A percentile compares a stretch with the other conserved stretches of the same genome.
phyloP scores from a whole-genome alignment of 345 rosid genomes.

The Bruguiera parviflora region DNA sequence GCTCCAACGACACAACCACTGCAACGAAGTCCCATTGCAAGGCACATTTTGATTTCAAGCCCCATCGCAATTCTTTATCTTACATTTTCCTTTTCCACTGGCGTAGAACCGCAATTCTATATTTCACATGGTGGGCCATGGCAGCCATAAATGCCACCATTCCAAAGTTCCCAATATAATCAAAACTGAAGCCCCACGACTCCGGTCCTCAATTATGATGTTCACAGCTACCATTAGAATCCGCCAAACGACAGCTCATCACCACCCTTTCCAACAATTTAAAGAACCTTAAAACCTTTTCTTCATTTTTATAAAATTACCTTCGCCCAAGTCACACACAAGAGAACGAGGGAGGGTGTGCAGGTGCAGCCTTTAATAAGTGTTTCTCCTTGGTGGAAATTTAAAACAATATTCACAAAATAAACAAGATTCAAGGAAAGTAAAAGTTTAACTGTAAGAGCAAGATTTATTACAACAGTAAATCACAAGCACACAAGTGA shows the following conservation, averaged over 20 bases:
- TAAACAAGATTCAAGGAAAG: not conserved
- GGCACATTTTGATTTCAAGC: too few relatives aligned
- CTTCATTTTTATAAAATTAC: too few relatives aligned
- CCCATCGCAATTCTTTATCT: not conserved
- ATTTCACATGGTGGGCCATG: not conserved
- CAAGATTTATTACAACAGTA: slow-evolving; percentile 9
- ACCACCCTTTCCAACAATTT: not conserved
- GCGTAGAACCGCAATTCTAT: not conserved
- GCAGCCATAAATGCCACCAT: not conserved
- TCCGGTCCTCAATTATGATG: too few relatives aligned
- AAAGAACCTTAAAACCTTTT: not conserved
- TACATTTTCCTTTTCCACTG: not conserved
- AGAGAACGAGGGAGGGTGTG: too few relatives aligned
- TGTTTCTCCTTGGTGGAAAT: too few relatives aligned
- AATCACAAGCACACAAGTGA: slow-evolving; percentile 1
- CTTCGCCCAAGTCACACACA: too few relatives aligned
- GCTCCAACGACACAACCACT: too few relatives aligned
- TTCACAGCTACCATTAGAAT: not conserved
- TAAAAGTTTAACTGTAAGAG: not conserved
- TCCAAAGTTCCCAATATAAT: not conserved
- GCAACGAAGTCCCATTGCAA: too few relatives aligned
- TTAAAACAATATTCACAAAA: not conserved
- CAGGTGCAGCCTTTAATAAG: too few relatives aligned
- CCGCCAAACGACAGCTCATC: not conserved
- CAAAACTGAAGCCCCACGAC: too few relatives aligned